Evolutionary conservation across 106 monocot genomes (phyloP).

Genomic region (Xerophyta viscosa): DNA sequence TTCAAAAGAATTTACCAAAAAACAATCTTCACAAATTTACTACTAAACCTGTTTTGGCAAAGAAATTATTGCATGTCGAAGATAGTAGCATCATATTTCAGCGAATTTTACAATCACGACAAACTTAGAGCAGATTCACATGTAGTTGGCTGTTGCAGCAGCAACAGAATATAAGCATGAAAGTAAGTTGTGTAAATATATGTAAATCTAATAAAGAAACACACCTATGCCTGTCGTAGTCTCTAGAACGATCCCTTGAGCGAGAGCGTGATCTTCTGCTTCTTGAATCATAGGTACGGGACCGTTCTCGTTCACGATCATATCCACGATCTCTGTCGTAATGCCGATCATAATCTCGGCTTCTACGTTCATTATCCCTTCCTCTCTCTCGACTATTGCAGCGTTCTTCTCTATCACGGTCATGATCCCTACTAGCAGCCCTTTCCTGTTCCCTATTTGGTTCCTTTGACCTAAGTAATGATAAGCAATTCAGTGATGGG

Average conservation of each 20-base stretch:
- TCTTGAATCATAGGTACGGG: constrained; percentile 44
- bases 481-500: not conserved
- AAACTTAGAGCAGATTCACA: no score
- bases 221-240: constrained; percentile 71
- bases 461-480: constrained; percentile 50
- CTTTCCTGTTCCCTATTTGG: constrained; percentile 25
- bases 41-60: no score
- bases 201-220: not conserved
- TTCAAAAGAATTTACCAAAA: no score
- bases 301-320: constrained; percentile 35
- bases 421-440: constrained; percentile 36
- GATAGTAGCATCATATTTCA: no score
- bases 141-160: not conserved
- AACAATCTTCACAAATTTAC: no score
- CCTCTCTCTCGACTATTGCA: constrained; percentile 23
- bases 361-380: constrained; percentile 49
- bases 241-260: constrained; percentile 41
- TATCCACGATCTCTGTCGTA: constrained; percentile 43
- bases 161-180: not conserved
- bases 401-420: constrained; percentile 26
- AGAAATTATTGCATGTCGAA: no score
- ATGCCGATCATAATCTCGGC: constrained; percentile 39
- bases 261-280: constrained; percentile 63
- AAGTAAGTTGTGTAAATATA: not conserved
- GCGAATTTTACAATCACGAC: no score